Conservation (phyloP, 352 stramenopile species). For the Globisporangium iwayamae region DNA sequence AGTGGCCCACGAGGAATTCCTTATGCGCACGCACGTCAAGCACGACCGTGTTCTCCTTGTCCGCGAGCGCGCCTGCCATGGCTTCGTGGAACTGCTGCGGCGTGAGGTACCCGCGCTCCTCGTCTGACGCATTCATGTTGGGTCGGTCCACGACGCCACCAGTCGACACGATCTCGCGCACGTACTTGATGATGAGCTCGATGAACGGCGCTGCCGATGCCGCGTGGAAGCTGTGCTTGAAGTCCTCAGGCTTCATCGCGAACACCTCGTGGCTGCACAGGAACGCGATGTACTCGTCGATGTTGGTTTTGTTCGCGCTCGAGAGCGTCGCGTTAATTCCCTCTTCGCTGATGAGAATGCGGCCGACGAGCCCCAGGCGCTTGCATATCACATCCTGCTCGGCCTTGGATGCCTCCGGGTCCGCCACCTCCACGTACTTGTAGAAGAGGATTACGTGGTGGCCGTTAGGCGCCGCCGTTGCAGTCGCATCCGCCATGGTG, state of each 20-base stretch:
- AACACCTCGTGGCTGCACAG: conserved; percentile 52
- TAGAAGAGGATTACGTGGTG: conserved; percentile 74
- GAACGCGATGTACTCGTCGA: conserved; percentile 67
- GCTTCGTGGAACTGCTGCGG: conserved; percentile 73
- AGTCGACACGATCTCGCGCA: conserved; percentile 78
- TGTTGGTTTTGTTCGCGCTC: conserved; percentile 28
- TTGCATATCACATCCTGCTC: conserved; percentile 52
- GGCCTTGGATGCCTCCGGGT: conserved; percentile 32
- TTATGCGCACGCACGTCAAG: conserved; percentile 64
- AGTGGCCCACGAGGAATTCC: conserved; percentile 69
- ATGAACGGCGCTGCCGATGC: conserved; percentile 40
- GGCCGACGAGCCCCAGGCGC: conserved; percentile 54
- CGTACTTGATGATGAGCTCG: conserved; percentile 69
- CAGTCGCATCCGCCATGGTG: conserved; percentile 3
- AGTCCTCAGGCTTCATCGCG: conserved; percentile 59
- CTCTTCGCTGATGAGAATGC: conserved; percentile 77
- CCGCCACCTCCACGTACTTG: conserved; percentile 59
- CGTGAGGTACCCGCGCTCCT: conserved; percentile 65
- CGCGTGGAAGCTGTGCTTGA: conserved; percentile 63
- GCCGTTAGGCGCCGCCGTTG: conserved; percentile 5
- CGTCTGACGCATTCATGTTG: conserved; percentile 52
- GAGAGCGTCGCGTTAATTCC: conserved; percentile 83
- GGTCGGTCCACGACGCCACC: conserved; percentile 44
- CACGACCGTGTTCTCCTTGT: conserved; percentile 49
- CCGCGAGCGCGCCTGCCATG: conserved; percentile 35